Evolutionary conservation across 2,329 filamentous ascomycete genomes (phyloP).

Genomic region (Clathrospora elynae): DNA sequence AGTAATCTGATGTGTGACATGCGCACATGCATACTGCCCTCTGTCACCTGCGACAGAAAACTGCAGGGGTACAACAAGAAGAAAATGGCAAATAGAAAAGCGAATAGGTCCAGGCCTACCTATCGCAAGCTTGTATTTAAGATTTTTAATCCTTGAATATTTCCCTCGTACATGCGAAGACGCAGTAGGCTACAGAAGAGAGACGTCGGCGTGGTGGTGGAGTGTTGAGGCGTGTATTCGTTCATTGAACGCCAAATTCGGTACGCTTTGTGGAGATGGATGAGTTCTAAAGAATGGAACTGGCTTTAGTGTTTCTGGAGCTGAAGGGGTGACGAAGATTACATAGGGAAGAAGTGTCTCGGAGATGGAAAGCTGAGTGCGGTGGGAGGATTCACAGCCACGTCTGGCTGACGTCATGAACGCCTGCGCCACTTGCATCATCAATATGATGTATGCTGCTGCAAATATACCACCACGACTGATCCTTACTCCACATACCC

Average conservation of each 20-base stretch:
- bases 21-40: slow-evolving; percentile 23
- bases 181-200: too few species aligned
- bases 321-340: slow-evolving; percentile 2
- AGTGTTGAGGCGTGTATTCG: slow-evolving; percentile 11
- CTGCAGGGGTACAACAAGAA: too few species aligned
- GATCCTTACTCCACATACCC: background rate
- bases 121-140: too few species aligned
- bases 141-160: too few species aligned
- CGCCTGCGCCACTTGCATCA: background rate
- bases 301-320: background rate
- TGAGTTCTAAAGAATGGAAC: background rate
- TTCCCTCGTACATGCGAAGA: too few species aligned
- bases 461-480: background rate
- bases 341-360: slow-evolving; percentile 5
- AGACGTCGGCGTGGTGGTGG: slow-evolving; percentile 7
- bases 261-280: background rate
- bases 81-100: too few species aligned
- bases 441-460: slow-evolving; percentile 1
- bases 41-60: too few species aligned
- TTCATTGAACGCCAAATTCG: background rate
- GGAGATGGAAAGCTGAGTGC: background rate
- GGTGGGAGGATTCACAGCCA: slow-evolving; percentile 4
- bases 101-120: too few species aligned
- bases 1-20: slow-evolving; percentile 21
- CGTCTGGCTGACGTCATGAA: slow-evolving; percentile 11